Conservation (phyloP, 1,139 yeast genomes). For the Yamadazyma trypodendri region DNA sequence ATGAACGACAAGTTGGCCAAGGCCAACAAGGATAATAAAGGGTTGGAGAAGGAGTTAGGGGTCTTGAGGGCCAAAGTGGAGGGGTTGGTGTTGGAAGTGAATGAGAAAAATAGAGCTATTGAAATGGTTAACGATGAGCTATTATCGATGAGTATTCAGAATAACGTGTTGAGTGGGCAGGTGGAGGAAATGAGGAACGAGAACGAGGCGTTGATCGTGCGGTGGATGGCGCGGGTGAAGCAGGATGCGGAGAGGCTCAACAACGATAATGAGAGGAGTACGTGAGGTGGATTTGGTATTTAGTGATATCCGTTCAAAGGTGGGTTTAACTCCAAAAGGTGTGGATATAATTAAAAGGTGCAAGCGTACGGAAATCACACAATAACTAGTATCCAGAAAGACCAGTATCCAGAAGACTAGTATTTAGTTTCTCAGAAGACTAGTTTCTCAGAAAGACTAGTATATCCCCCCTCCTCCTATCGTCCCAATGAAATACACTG, state of each 20-base stretch:
- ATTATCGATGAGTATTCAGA: slow-evolving; percentile 67
- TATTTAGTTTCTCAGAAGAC: too few species aligned
- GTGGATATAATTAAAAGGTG: too few species aligned
- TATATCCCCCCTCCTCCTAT: slow-evolving; percentile 75
- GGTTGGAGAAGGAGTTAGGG: slow-evolving; percentile 21
- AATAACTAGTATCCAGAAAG: too few species aligned
- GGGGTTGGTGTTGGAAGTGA: slow-evolving; percentile 44
- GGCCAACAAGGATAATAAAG: slow-evolving; percentile 15
- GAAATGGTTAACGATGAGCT: slow-evolving; percentile 72
- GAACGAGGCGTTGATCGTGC: slow-evolving; percentile 50
- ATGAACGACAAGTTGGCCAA: slow-evolving; percentile 18
- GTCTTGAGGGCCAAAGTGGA: slow-evolving; percentile 30
- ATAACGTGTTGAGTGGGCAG: slow-evolving; percentile 55
- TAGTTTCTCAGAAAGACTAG: too few species aligned
- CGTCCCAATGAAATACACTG: slow-evolving; percentile 84
- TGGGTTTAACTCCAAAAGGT: too few species aligned
- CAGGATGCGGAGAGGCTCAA: slow-evolving; percentile 62
- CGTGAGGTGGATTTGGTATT: too few species aligned
- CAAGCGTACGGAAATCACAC: too few species aligned
- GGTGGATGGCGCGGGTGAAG: slow-evolving; percentile 62
- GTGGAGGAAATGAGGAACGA: slow-evolving; percentile 33
- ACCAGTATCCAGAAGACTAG: too few species aligned
- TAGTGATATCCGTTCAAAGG: too few species aligned
- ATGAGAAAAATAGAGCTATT: slow-evolving; percentile 54
- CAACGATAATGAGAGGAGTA: slow-evolving; percentile 43